Base-by-base conservation (phyloP, 202 grass and related monocot species). In the Sporobolus alterniflorus region DNA sequence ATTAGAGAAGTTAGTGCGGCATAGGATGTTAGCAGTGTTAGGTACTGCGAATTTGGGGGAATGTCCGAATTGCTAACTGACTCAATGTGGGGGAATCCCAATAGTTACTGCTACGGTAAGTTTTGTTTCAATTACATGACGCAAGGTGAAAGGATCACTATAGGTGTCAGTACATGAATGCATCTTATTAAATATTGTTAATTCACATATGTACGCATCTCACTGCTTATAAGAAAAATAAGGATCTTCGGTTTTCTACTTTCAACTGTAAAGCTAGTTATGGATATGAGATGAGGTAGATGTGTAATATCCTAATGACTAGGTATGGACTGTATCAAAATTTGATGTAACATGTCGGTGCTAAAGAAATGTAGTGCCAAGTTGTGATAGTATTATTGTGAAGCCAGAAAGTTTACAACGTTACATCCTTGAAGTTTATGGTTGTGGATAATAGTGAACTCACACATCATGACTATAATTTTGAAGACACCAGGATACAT, bases 391-490 rank as follows among this genome's bases (percentile, higher is more conserved):
- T 32, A 24, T 61, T 65, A 59, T 13, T 47, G 15, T 47, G 77
- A 25, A 78, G 29, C 4, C 64, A 15, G 31, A 16, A 52, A 73
- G 22, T 56, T n/a, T n/a, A n/a, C n/a, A n/a, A n/a, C n/a, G n/a
- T 28, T 30, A 17, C 41, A 71, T 77, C 18, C n/a, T 18, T 56
- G 65, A 83, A 66, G 31, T 60, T 66, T 52, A 59, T 78, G 40
- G 40, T 78, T 13, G 7, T 55, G 20, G 39, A 3, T 62, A 67
- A 7, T 46, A 22, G n/a, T 60, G 11, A 20, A 33, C 31, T 77
- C 48, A 5, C 1, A 48, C 44, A 56, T 30, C 11, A 42, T 67
- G 21, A 29, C 8, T 11, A 30, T 33, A 71, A 39, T 64, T 64
- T 5, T 25, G 28, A n/a, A 15, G 34, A n/a, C 51, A 56, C 46